These are phyloP conservation scores for Oryza coarctata DNA, from an alignment of 176 grass and related monocot species.

Conservation along the genomic window DNA sequence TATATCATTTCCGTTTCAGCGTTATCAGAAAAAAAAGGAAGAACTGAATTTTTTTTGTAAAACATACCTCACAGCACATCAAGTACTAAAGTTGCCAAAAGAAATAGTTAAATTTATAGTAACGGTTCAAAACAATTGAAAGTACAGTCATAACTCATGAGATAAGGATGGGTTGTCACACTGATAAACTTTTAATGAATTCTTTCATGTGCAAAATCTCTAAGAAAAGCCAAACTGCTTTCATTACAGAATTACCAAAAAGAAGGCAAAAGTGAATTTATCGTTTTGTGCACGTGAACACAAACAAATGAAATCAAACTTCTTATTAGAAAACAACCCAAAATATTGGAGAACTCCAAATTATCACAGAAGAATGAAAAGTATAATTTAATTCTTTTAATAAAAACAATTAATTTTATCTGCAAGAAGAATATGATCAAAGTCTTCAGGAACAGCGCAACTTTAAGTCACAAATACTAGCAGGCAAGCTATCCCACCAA, in stretches of 20 bases:
- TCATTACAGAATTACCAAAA: neutral
- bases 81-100: neutral
- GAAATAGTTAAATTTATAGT: neutral
- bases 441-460: neutral
- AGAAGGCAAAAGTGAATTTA: constrained; percentile 1
- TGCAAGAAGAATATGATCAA: neutral
- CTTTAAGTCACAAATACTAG: neutral
- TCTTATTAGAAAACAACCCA: neutral
- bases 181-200: neutral
- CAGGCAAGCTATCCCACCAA: neutral
- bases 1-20: neutral
- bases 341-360: neutral
- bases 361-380: neutral
- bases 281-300: neutral
- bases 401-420: neutral
- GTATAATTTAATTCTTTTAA: neutral
- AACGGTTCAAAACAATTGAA: neutral
- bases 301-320: neutral
- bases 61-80: neutral
- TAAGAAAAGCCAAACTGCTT: neutral
- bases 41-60: neutral
- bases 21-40: constrained; percentile 1
- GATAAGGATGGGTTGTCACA: neutral
- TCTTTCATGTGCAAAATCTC: neutral
- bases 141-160: neutral